Evolutionary conservation across 2,329 filamentous ascomycete species (phyloP), one percentile per base, ranked within the genome.

Genomic region (Neophaeococcomyces mojaviensis): DNA sequence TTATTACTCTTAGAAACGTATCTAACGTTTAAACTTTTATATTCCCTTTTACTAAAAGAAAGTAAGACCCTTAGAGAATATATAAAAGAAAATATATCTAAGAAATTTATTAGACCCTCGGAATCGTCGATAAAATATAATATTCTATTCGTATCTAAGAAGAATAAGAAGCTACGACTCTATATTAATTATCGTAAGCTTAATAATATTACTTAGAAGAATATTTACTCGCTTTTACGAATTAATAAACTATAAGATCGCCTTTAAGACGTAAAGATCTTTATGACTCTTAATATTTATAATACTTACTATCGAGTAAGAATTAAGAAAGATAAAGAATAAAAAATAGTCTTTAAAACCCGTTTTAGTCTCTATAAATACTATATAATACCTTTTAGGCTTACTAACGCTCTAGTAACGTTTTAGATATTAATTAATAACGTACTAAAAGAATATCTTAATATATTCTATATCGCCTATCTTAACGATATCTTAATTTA

Each of bases 361-460:
- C 4, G 42, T 16, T 55, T 41, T 42, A 38, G 53, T n/a, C 30
- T 49, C n/a, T 58, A 50, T 38, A 33, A 58, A 37, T 58, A 53
- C 49, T 26, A 47, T 16, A 44, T 58, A 30, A 56, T 57, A 37
- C 44, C 34, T 1, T 56, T 57, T 45, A 43, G 45, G 16, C 37
- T 58, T 10, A 46, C n/a, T 15, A 56, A 57, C 39, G 46, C 44
- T 1, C 51, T 40, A 10, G 45, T 38, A 2, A 49, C 32, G 2
- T 57, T 55, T 30, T 46, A 57, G 40, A 31, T 35, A 4, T 51
- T 39, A 36, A 59, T 57, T 18, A 57, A 59, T 35, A 39, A 48
- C 2, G 41, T 32, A 12, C 31, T 59, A 12, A 2, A 20, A 24
- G 35, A 47, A 1, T 42, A 50, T 2, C 15, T 58, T 4, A 33